Evolutionary conservation across 176 grass and related monocot species (phyloP).

Genomic region (Zoysia pacifica): DNA sequence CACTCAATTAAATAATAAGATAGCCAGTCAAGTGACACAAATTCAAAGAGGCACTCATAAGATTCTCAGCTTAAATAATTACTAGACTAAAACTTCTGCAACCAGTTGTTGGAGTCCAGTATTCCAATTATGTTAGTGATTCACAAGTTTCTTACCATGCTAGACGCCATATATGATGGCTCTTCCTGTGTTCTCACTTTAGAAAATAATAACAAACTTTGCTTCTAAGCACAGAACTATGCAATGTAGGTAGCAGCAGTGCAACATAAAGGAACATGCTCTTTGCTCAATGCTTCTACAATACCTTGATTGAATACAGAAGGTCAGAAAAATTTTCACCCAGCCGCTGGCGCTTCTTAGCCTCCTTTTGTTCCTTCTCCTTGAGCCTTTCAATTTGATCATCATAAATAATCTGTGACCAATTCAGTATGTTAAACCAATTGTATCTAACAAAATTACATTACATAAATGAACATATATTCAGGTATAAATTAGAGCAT

Average conservation of each 20-base stretch:
- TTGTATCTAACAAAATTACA: background rate
- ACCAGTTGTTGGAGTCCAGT: background rate
- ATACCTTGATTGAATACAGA: constrained; percentile 90
- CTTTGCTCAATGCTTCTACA: background rate
- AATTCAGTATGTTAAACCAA: constrained; percentile 33
- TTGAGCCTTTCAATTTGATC: constrained; percentile 85
- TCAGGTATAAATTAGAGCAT: constrained; percentile 8
- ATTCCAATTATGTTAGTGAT: background rate
- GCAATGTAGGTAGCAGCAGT: constrained; percentile 19
- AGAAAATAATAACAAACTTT: background rate
- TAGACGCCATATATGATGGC: background rate
- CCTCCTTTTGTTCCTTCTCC: constrained; percentile 92
- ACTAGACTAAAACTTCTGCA: background rate
- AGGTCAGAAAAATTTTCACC: constrained; percentile 94
- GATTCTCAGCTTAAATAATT: background rate
- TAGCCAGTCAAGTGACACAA: background rate
- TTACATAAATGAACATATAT: background rate
- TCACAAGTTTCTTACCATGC: background rate
- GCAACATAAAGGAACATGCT: background rate
- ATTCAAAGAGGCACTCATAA: background rate
- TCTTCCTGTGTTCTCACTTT: background rate
- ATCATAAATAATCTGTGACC: constrained; percentile 85
- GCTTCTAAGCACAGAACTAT: constrained; percentile 2
- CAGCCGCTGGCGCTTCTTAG: constrained; percentile 81
- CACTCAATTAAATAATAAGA: constrained; percentile 5